Evolutionary conservation across 805 yeast genomes (phyloP), one percentile per base, ranked within the genome.

Genomic region (Metschnikowia amazonensis): DNA sequence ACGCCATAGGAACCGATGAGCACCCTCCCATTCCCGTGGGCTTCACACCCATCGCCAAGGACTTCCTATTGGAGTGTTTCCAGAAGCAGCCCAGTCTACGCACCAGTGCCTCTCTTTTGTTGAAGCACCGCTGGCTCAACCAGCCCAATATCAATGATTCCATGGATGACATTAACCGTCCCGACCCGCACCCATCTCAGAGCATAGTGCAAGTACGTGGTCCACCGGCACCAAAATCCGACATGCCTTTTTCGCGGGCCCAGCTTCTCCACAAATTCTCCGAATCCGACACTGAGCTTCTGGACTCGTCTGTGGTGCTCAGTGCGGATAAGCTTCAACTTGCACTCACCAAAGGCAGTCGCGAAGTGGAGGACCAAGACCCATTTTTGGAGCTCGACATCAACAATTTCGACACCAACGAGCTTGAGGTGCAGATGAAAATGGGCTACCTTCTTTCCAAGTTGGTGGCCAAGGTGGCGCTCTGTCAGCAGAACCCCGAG

Each of bases 1-100:
- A 85, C 66, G 89, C 94, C 0, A 84, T 88, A 42, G 95, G 88
- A 0, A 79, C 84, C 5, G 88, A 86, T 42, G 84, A 80, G 14
- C 74, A 75, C 45, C 89, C 92, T 1, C 82, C 84, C 0, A 64
- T 86, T 17, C 95, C 95, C 0, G 70, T 71, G 7, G 64, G 69
- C 2, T 59, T 77, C 4, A 63, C 80, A 0, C 56, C 69, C 0
- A 29, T 64, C 49, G 72, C 73, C 6, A 69, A 71, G 32, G 87
- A 84, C 51, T 82, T 88, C 51, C 63, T 86, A 10, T 54, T 72
- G 42, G 79, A 77, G 49, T 88, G 96, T 58, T 84, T 87, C 53
- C 84, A 82, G 52, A 82, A 81, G 56, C 82, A 83, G 52, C 87
- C 92, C 1, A 68, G 66, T 20, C 61, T 76, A 21, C 68, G 96